Conservation (phyloP, 2,329 filamentous ascomycete genomes). For the Calonectria pauciramosa region DNA sequence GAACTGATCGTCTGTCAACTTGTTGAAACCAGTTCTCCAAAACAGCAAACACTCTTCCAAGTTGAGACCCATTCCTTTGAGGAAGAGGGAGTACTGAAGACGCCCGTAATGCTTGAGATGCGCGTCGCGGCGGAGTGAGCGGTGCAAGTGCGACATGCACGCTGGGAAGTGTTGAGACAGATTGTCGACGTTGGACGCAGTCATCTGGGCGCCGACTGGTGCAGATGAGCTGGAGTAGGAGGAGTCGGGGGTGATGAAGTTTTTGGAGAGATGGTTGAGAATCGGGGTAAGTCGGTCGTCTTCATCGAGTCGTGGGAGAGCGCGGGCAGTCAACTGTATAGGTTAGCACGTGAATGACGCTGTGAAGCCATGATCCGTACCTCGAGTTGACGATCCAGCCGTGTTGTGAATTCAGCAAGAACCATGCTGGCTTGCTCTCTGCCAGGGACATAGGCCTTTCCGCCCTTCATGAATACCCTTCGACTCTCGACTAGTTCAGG, state of each 20-base stretch:
- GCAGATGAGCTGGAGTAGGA: slow-evolving; percentile 77
- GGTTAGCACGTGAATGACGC: slow-evolving; percentile 1
- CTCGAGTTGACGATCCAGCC: slow-evolving; percentile 86
- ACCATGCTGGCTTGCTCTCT: slow-evolving; percentile 92
- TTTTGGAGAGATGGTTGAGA: slow-evolving; percentile 87
- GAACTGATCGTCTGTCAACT: slow-evolving; percentile 93
- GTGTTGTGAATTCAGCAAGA: slow-evolving; percentile 84
- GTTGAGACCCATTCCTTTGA: slow-evolving; percentile 93
- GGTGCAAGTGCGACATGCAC: slow-evolving; percentile 95
- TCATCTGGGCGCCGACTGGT: slow-evolving; percentile 79
- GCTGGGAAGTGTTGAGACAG: slow-evolving; percentile 88
- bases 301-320: slow-evolving; percentile 92
- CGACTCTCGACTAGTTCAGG: slow-evolving; percentile 89
- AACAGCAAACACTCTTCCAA: slow-evolving; percentile 94
- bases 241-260: slow-evolving; percentile 92
- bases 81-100: slow-evolving; percentile 94
- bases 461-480: slow-evolving; percentile 80
- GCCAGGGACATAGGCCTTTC: slow-evolving; percentile 92
- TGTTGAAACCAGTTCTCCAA: slow-evolving; percentile 89
- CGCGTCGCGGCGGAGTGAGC: slow-evolving; percentile 85
- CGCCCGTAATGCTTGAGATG: slow-evolving; percentile 95
- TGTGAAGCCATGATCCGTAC: slow-evolving; percentile 57
- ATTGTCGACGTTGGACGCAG: slow-evolving; percentile 82
- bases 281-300: slow-evolving; percentile 87
- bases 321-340: slow-evolving; percentile 84